Percentiles rank a stretch among this genome's conserved stretches.
Conservation (phyloP, 331 rosid species). For the Ulmus americana region DNA sequence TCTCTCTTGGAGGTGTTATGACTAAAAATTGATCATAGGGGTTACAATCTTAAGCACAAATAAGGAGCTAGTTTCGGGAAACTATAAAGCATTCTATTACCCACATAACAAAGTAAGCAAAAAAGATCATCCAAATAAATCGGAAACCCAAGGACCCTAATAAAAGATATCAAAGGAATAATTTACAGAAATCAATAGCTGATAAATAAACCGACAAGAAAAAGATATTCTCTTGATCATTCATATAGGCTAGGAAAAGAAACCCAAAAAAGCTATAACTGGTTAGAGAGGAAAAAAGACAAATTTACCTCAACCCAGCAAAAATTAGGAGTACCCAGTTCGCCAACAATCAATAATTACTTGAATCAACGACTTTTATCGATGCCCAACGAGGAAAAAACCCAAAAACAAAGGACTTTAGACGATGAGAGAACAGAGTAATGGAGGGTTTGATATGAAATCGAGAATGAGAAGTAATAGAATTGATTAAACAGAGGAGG, state of each 20-base stretch:
- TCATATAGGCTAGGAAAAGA: not conserved
- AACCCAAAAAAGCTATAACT: not conserved
- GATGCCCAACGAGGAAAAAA: constrained; percentile 21
- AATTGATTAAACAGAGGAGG: constrained; percentile 21
- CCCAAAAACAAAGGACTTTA: constrained; percentile 21
- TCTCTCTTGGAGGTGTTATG: not conserved
- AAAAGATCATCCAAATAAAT: not conserved
- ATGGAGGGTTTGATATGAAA: not conserved
- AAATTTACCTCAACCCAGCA: constrained; percentile 42
- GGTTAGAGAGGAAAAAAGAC: constrained; percentile 6
- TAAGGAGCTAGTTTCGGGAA: constrained; percentile 12
- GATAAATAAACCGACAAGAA: constrained; percentile 6
- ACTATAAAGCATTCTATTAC: not conserved
- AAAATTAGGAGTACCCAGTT: constrained; percentile 10
- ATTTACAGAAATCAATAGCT: not conserved
- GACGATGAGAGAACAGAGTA: not conserved
- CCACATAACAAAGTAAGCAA: constrained; percentile 8
- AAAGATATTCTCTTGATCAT: not conserved
- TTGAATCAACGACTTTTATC: constrained; percentile 14
- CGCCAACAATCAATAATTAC: not conserved
- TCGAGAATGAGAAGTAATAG: constrained; percentile 1
- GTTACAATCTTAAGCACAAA: constrained; percentile 10
- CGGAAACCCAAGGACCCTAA: constrained; percentile 6
- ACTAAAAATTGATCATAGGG: constrained; percentile 1
- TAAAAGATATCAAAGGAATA: not conserved